Percentiles rank a stretch among this genome's conserved stretches.
Evolutionary conservation across 1,139 yeast genomes (phyloP).

Genomic region (Tardiomyces depauwii): DNA sequence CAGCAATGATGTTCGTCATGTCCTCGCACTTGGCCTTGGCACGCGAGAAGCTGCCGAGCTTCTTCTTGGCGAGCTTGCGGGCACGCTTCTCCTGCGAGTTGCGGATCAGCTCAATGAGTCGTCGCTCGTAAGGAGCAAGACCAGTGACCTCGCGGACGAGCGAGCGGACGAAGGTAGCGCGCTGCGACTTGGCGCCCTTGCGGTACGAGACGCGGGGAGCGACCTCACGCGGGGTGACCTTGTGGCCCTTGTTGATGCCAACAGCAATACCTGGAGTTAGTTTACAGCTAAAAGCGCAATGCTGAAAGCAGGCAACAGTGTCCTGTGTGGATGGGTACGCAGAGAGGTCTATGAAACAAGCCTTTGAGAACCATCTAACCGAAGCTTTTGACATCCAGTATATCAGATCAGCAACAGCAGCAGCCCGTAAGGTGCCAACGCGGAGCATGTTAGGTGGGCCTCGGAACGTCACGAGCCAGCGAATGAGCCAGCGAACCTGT

Average conservation of each 20-base stretch:
- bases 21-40: constrained; percentile 99
- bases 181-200: constrained; percentile 95
- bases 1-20: constrained; percentile 93
- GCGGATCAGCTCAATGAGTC: constrained; percentile 98
- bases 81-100: constrained; percentile 99
- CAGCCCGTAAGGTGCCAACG: too few relatives aligned
- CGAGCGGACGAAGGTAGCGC: constrained; percentile 92
- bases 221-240: constrained; percentile 86
- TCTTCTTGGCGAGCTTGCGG: constrained; percentile 99
- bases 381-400: too few relatives aligned
- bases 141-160: constrained; percentile 97
- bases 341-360: too few relatives aligned
- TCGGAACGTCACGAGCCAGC: too few relatives aligned
- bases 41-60: constrained; percentile 99
- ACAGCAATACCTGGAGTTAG: constrained; percentile 73
- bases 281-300: too few relatives aligned
- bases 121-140: constrained; percentile 99
- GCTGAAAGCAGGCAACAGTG: too few relatives aligned
- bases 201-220: constrained; percentile 93
- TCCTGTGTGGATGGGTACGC: too few relatives aligned
- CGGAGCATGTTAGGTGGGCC: too few relatives aligned
- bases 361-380: too few relatives aligned
- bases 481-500: too few relatives aligned
- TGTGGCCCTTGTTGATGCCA: constrained; percentile 99
- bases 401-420: too few relatives aligned